Conservation (phyloP, 2,329 filamentous ascomycete genomes). For the Neofusicoccum laricinum region DNA sequence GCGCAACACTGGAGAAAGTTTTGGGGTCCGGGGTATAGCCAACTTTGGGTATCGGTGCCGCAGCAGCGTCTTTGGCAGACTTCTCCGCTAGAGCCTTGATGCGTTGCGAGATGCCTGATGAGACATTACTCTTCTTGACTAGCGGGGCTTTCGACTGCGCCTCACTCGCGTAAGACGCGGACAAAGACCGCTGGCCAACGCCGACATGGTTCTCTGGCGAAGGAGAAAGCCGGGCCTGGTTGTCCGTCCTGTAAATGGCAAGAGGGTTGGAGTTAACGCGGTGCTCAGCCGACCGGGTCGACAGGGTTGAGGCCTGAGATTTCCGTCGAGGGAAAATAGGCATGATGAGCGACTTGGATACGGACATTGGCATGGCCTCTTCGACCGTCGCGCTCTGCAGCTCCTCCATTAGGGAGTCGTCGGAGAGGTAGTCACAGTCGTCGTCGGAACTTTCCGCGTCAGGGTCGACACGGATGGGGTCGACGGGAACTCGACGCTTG, state of each 20-base stretch:
- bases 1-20: conserved; percentile 30
- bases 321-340: conserved; percentile 53
- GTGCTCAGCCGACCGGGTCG: conserved; percentile 31
- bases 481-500: conserved; percentile 13
- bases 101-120: conserved; percentile 86
- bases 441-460: conserved; percentile 17
- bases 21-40: conserved; percentile 24
- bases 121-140: conserved; percentile 76
- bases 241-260: conserved; percentile 19
- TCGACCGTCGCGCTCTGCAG: conserved; percentile 77
- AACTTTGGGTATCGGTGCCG: conserved; percentile 16
- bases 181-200: conserved; percentile 18
- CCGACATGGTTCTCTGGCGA: conserved; percentile 27
- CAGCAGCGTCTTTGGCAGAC: conserved; percentile 47
- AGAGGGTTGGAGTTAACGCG: conserved; percentile 16
- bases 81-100: conserved; percentile 91
- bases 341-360: conserved; percentile 79
- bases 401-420: conserved; percentile 82
- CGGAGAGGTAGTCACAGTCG: conserved; percentile 57
- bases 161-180: conserved; percentile 24
- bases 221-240: conserved; percentile 26
- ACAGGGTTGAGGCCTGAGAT: conserved; percentile 23
- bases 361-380: conserved; percentile 75
- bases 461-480: conserved; percentile 13
- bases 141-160: conserved; percentile 29